phyloP scores from a whole-genome alignment of 371 early-diverging fungal species.

The Mortierella sp. region DNA sequence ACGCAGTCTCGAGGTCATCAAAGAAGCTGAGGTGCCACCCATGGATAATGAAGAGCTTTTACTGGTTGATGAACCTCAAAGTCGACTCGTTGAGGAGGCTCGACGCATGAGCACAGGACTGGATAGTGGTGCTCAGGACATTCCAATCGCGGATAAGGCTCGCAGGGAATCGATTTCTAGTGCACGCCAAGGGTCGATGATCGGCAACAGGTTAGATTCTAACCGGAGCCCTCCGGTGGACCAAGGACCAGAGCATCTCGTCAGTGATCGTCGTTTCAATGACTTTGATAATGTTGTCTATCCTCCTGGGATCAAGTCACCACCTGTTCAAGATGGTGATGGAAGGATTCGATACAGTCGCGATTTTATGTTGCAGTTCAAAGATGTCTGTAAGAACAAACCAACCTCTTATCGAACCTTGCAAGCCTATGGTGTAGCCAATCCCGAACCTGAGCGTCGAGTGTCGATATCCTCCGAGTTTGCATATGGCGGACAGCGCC shows the following conservation, averaged over 20 bases:
- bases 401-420: constrained; percentile 75
- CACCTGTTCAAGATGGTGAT: constrained; percentile 57
- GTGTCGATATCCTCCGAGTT: too few species aligned
- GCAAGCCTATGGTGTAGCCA: constrained; percentile 71
- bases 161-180: too few species aligned
- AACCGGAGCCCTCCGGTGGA: constrained; percentile 19
- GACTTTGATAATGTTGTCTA: constrained; percentile 52
- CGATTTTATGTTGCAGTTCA: constrained; percentile 85
- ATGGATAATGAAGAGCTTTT: too few species aligned
- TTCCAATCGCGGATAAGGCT: too few species aligned
- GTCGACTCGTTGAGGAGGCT: too few species aligned
- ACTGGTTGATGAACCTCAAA: too few species aligned
- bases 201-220: too few species aligned
- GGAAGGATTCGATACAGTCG: constrained; percentile 72
- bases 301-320: constrained; percentile 49
- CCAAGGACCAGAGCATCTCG: constrained; percentile 38
- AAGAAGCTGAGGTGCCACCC: too few species aligned
- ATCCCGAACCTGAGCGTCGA: constrained; percentile 38
- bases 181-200: too few species aligned
- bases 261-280: constrained; percentile 41
- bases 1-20: constrained; percentile 27
- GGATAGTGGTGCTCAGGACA: too few species aligned
- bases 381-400: constrained; percentile 68
- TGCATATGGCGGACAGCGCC: constrained; percentile 61
- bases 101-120: too few species aligned